phyloP scores from a whole-genome alignment of 805 yeast species.

The Kuraishia piskuri region DNA sequence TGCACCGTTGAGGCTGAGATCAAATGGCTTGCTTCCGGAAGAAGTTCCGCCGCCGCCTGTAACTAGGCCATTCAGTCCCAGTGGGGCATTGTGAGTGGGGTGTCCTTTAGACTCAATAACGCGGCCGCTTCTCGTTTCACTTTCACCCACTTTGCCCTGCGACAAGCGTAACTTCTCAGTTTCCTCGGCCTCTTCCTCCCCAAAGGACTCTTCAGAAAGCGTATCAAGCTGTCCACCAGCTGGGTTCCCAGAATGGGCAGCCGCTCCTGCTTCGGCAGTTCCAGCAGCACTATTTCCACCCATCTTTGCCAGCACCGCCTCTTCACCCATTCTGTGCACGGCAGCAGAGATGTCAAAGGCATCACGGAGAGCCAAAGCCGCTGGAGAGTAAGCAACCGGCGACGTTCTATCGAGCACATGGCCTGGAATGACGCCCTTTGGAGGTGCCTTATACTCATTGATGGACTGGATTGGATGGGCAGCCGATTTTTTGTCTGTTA shows the following conservation, averaged over 20 bases:
- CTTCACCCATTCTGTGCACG: constrained; percentile 52
- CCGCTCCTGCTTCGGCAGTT: neutral
- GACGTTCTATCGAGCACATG: constrained; percentile 4
- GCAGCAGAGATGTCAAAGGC: constrained; percentile 57
- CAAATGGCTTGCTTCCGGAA: constrained; percentile 21
- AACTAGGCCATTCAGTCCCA: neutral
- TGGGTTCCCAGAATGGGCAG: neutral
- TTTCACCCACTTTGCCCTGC: neutral
- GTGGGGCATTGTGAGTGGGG: neutral
- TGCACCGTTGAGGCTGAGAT: constrained; percentile 42
- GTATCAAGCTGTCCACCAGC: neutral
- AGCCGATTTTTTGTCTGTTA: neutral
- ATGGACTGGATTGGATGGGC: neutral
- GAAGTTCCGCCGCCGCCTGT: neutral
- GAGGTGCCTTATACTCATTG: constrained; percentile 6
- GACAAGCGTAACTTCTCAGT: neutral
- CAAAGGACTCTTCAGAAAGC: constrained; percentile 2
- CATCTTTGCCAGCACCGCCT: constrained; percentile 18
- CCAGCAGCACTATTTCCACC: constrained; percentile 9
- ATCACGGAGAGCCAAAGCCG: constrained; percentile 49
- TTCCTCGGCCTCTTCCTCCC: neutral
- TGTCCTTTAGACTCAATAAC: neutral
- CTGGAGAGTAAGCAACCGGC: constrained; percentile 39
- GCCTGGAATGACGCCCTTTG: neutral
- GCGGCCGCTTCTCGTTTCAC: constrained; percentile 1